These are phyloP conservation scores for Oenanthe javanica DNA, from an alignment of 140 eudicot genomes.

Conservation along the genomic window DNA sequence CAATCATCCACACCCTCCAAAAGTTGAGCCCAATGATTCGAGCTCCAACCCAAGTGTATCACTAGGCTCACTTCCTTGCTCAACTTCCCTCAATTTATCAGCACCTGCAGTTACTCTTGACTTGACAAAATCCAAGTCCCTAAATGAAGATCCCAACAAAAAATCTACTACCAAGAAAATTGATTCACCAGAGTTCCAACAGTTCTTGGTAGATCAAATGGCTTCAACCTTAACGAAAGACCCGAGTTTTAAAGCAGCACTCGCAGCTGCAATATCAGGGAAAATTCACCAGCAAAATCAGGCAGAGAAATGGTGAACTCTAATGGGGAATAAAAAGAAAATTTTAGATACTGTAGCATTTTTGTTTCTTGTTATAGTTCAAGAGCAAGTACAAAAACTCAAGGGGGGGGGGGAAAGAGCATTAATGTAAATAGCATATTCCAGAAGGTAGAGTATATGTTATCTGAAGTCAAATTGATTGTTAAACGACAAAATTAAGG, in stretches of 20 bases:
- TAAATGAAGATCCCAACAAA: slow-evolving; percentile 12
- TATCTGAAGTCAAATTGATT: not conserved
- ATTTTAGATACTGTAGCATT: not conserved
- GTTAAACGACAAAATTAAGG: not conserved
- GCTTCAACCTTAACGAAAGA: slow-evolving; percentile 69
- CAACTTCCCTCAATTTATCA: slow-evolving; percentile 41
- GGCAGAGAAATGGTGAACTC: slow-evolving; percentile 38
- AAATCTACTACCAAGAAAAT: slow-evolving; percentile 15
- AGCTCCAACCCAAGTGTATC: slow-evolving; percentile 33
- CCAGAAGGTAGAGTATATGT: slow-evolving; percentile 11
- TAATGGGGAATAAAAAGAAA: not conserved
- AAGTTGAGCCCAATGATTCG: slow-evolving; percentile 25
- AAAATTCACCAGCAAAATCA: slow-evolving; percentile 55
- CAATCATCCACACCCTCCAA: slow-evolving; percentile 71
- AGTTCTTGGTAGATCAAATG: slow-evolving; percentile 73
- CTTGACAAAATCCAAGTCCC: slow-evolving; percentile 38
- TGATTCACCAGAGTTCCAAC: slow-evolving; percentile 52
- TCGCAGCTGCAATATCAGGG: slow-evolving; percentile 81
- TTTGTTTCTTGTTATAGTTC: not conserved
- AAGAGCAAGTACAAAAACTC: not conserved
- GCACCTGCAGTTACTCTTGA: slow-evolving; percentile 62
- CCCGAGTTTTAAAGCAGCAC: slow-evolving; percentile 71
- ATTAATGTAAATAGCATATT: slow-evolving; percentile 33
- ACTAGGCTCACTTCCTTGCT: slow-evolving; percentile 49
- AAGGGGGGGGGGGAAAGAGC: not conserved